Base-by-base conservation (phyloP, 1,284 basidiomycete species). In the Ceratobasidium sp. region DNA sequence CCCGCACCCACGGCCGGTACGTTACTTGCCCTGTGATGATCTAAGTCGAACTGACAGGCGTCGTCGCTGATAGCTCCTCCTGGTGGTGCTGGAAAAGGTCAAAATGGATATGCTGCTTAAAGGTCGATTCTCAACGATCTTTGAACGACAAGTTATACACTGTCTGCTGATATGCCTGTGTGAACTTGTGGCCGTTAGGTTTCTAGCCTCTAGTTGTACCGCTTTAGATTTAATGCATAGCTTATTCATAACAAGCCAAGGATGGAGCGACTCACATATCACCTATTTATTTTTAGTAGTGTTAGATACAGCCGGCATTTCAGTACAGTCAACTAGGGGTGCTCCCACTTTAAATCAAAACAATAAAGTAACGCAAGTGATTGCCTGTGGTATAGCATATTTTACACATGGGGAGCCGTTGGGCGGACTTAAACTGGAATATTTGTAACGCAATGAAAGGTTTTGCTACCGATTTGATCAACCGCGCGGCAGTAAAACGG, bases 1-100 rank as follows among this genome's bases (percentile, higher is more conserved):
- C 70, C 70, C 20, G 70, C 70, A 40, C 70, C 70, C 1, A 74
- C 70, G 0, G 59, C 70, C 54, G 57, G 70, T 74, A 64, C 28
- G 70, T 74, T 23, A 9, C 23, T 23, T 42, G 28, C 5, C 20
- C 52, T 42, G 3, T 13, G 10, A n/a, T 20, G n/a, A 20, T 7
- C 40, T 42, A 62, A 62, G 38, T 20, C 20, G 46, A 48, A 12
- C 3, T 12, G 20, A 48, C 20, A 17, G 2, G 20, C 12, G 2
- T n/a, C 38, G 17, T 44, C 17, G 3, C n/a, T 7, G 7, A 23
- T 52, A 74, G 70, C 70, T 52, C 70, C 59, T 23, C 70, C 70
- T n/a, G 70, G 70, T n/a, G 61, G 38, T 28, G 61, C 61, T n/a
- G 33, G 57, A 10, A 17, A 62, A 44, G 61, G 61, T 20, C 33